These are phyloP conservation scores for Saturnispora silvae DNA, from an alignment of 805 yeast genomes.

Conservation along the genomic window DNA sequence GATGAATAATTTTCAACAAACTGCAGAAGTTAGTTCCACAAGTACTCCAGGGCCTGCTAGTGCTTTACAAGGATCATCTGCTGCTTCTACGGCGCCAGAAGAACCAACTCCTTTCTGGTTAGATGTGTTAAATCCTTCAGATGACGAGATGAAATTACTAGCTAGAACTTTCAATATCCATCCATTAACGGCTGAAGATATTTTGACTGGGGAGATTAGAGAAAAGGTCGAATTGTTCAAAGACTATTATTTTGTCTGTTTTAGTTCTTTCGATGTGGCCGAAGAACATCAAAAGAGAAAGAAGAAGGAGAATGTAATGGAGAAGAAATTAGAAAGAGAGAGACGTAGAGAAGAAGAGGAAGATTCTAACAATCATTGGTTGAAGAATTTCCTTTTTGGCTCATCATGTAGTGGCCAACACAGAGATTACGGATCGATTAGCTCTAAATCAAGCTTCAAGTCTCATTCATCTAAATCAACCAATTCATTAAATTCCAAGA, in stretches of 20 bases:
- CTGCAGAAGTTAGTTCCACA: too few species aligned
- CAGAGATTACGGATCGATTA: conserved; percentile 1
- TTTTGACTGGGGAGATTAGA: conserved; percentile 83
- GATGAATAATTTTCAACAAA: neutral
- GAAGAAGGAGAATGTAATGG: conserved; percentile 19
- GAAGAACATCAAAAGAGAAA: conserved; percentile 47
- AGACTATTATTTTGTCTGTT: conserved; percentile 86
- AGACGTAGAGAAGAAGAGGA: conserved; percentile 12
- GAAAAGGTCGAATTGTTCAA: conserved; percentile 91
- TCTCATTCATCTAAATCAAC: conserved; percentile 7
- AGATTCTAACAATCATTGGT: conserved; percentile 8
- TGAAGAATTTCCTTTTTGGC: conserved; percentile 1
- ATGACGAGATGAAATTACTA: conserved; percentile 89
- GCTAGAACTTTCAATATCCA: conserved; percentile 90
- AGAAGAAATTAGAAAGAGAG: conserved; percentile 12
- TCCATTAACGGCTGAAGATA: conserved; percentile 94
- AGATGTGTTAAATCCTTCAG: conserved; percentile 86
- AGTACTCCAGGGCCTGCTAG: neutral
- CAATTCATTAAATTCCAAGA: conserved; percentile 2
- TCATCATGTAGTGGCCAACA: neutral
- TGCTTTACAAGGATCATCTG: conserved; percentile 3
- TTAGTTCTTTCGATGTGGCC: conserved; percentile 72
- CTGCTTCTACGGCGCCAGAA: neutral
- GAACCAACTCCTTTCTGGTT: conserved; percentile 67
- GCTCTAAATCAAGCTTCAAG: neutral